Base-by-base conservation (phyloP, 2,329 filamentous ascomycete genomes). In the Fusarium sarcochroum region DNA sequence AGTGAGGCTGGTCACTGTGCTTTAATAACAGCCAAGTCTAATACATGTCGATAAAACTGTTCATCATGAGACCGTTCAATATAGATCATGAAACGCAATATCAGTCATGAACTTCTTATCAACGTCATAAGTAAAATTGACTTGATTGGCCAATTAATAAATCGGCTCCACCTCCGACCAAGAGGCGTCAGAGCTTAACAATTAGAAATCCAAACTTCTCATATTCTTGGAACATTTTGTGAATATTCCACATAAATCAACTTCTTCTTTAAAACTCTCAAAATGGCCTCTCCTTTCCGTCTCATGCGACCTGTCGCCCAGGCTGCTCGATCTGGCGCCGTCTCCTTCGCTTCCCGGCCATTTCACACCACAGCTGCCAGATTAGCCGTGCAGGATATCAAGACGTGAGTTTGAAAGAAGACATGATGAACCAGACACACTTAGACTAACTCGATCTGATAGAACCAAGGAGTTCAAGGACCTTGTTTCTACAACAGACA, bases 391-490 rank as follows among this genome's bases (percentile, higher is more conserved):
- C 80, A 83, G 71, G 77, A 83, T 58, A 72, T 84, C 49, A 69
- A 75, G 52, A 79, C 63, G 82, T 82, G 69, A 73, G 78, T 70
- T 11, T 17, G 4, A 42, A 20, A 57, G 35, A 7, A 20, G 18
- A 11, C 5, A 37, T 38, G 8, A n/a, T n/a, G 13, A 27, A 13
- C 14, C 13, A 23, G 15, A 4, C 2, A 35, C 7, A 11, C 1
- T 35, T 32, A 56, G 17, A 56, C 32, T 72, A n/a, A 67, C 23
- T 20, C 7, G 4, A n/a, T 9, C 6, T 20, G 55, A 66, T 66
- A 92, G 89, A 70, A 87, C 85, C 76, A 76, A 81, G 23, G 87
- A 89, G 30, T 94, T 88, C 79, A 78, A 87, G 56, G 75, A 79
- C 32, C 86, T 86, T 58, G 73, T 91, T 62, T 77, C 82, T 56